Conservation (phyloP, 1,284 basidiomycete genomes). For the Ganoderma lingzhi region DNA sequence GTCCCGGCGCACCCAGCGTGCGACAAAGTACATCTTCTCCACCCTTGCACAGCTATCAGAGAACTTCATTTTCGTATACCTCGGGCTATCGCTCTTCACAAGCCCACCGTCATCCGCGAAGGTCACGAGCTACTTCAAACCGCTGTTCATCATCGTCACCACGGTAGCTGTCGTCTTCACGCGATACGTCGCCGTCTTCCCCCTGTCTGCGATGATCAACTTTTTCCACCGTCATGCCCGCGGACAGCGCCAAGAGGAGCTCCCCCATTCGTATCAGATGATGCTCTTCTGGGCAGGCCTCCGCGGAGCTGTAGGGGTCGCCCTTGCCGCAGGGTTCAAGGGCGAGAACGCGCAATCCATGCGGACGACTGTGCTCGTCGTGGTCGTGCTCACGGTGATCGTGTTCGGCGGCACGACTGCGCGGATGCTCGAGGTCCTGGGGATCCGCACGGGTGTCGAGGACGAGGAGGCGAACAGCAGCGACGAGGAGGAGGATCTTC, state of each 20-base stretch:
- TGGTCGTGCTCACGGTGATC: constrained; percentile 95
- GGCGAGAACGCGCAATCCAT: constrained; percentile 92
- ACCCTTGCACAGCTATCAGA: constrained; percentile 94
- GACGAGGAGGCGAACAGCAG: constrained; percentile 87
- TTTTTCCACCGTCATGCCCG: constrained; percentile 85
- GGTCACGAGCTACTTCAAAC: constrained; percentile 90
- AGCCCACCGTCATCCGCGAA: constrained; percentile 74
- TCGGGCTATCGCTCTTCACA: constrained; percentile 96
- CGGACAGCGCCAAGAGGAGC: constrained; percentile 85
- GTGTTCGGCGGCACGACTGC: constrained; percentile 97
- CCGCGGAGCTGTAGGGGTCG: constrained; percentile 96
- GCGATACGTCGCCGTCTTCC: constrained; percentile 96
- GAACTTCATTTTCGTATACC: constrained; percentile 99
- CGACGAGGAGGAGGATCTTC: constrained; percentile 73
- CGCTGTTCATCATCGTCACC: constrained; percentile 92
- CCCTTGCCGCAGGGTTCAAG: constrained; percentile 94
- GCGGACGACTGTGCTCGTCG: constrained; percentile 93
- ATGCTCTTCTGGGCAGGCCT: constrained; percentile 99
- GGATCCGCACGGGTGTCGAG: constrained; percentile 95
- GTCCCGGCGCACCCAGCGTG: constrained; percentile 93
- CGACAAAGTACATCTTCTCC: constrained; percentile 96
- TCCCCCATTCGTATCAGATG: constrained; percentile 97
- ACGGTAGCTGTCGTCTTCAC: constrained; percentile 93
- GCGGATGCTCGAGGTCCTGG: constrained; percentile 97
- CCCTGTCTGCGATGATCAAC: constrained; percentile 96